phyloP scores from a whole-genome alignment of 73 alveolate genomes.

The Halteria grandinella region DNA sequence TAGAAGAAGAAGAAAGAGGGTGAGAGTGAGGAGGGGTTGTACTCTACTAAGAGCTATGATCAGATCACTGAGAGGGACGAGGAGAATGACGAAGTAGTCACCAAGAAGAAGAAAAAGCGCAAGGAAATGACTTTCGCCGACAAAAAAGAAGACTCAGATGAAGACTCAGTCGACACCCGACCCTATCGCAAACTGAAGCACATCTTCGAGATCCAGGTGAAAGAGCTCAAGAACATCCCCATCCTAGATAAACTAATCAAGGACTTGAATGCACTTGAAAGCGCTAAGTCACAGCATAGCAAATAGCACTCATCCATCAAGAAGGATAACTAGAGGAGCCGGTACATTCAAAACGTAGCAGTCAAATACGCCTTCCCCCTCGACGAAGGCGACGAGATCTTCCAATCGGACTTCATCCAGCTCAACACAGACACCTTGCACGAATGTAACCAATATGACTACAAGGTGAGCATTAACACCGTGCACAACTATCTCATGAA shows the following conservation, averaged over 20 bases:
- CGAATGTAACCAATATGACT: constrained; percentile 27
- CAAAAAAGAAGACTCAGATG: not conserved
- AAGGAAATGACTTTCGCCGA: constrained; percentile 30
- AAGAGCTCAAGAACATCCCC: constrained; percentile 63
- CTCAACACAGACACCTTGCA: not conserved
- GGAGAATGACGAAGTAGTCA: constrained; percentile 39
- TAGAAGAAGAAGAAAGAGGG: not conserved
- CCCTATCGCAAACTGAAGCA: constrained; percentile 48
- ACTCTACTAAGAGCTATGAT: constrained; percentile 14
- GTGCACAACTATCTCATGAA: constrained; percentile 46
- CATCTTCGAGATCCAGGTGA: constrained; percentile 56
- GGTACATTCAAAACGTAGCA: constrained; percentile 46
- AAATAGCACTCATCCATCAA: not conserved
- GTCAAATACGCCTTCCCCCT: constrained; percentile 65
- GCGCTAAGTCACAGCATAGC: not conserved
- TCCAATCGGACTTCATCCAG: constrained; percentile 35
- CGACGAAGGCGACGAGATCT: constrained; percentile 56
- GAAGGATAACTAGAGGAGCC: not conserved
- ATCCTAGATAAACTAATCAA: constrained; percentile 54
- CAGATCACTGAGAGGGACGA: not conserved
- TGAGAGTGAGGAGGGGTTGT: not conserved
- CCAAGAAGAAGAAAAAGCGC: not conserved
- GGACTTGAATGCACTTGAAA: constrained; percentile 22
- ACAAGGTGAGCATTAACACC: constrained; percentile 57
- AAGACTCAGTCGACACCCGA: constrained; percentile 10